These are phyloP conservation scores for slime mould (Dictyostelium discoideum) DNA, from an alignment of 78 protist genomes.

Conservation along the genomic window dicty_2.7 NC_007089.4:4624001-4624500, in stretches of 20 bases:
- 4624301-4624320: constrained; percentile 19
- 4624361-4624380: constrained; percentile 28
- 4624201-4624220: constrained; percentile 48
- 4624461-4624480: constrained; percentile 41
- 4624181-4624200: constrained; percentile 72
- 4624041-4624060: constrained; percentile 61
- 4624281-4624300: constrained; percentile 25
- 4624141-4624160: constrained; percentile 32
- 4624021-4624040: constrained; percentile 71
- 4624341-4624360: constrained; percentile 48
- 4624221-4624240: constrained; percentile 28
- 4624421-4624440: constrained; percentile 38
- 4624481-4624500: constrained; percentile 41
- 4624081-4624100: constrained; percentile 44
- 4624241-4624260: constrained; percentile 34
- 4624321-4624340: constrained; percentile 8
- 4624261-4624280: constrained; percentile 43
- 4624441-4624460: constrained; percentile 27
- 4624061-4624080: constrained; percentile 53
- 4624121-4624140: constrained; percentile 64
- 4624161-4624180: constrained; percentile 67
- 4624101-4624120: constrained; percentile 25
- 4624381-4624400: constrained; percentile 47
- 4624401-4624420: constrained; percentile 55
- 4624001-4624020: constrained; percentile 36